Percentiles rank a stretch among this genome's conserved stretches.
These are phyloP conservation scores for Aspergillus hancockii DNA, from an alignment of 495 filamentous ascomycete species.

Conservation along the genomic window DNA sequence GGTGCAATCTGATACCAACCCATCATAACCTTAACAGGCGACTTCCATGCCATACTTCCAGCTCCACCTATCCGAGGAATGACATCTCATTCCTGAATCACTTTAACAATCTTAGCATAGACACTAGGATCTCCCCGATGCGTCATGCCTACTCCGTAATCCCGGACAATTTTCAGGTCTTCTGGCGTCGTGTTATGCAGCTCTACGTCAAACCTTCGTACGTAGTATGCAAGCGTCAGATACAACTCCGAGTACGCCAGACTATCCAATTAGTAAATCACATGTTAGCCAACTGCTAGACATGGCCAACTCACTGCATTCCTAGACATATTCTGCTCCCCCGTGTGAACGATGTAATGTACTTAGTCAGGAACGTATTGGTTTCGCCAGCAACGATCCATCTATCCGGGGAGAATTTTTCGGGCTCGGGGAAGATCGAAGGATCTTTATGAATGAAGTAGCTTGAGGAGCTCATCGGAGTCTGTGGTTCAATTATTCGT, in stretches of 20 bases:
- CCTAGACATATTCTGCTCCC: slow-evolving; percentile 50
- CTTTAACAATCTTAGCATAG: neutral
- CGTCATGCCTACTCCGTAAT: neutral
- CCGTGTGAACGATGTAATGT: slow-evolving; percentile 45
- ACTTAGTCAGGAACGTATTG: slow-evolving; percentile 28
- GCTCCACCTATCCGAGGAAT: no score
- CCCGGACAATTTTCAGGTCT: slow-evolving; percentile 19
- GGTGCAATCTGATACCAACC: no score
- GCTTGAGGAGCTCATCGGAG: slow-evolving; percentile 46
- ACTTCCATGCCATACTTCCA: no score
- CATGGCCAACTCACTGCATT: slow-evolving; percentile 45
- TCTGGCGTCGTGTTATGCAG: slow-evolving; percentile 26
- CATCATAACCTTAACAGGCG: no score
- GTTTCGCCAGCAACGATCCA: slow-evolving; percentile 40
- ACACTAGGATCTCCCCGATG: neutral
- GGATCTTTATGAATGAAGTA: slow-evolving; percentile 50
- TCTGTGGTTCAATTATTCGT: slow-evolving; percentile 9
- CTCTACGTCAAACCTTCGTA: slow-evolving; percentile 33
- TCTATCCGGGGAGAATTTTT: slow-evolving; percentile 49
- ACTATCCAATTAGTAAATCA: slow-evolving; percentile 1
- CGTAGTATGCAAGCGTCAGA: slow-evolving; percentile 27
- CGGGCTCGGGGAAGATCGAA: slow-evolving; percentile 46
- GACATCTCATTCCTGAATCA: neutral
- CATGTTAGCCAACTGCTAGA: neutral
- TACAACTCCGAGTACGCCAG: slow-evolving; percentile 36